A percentile compares a stretch with the other conserved stretches of the same genome.
Conservation (phyloP, 345 rosid genomes). For the Eucalyptus sideroxylon region DNA sequence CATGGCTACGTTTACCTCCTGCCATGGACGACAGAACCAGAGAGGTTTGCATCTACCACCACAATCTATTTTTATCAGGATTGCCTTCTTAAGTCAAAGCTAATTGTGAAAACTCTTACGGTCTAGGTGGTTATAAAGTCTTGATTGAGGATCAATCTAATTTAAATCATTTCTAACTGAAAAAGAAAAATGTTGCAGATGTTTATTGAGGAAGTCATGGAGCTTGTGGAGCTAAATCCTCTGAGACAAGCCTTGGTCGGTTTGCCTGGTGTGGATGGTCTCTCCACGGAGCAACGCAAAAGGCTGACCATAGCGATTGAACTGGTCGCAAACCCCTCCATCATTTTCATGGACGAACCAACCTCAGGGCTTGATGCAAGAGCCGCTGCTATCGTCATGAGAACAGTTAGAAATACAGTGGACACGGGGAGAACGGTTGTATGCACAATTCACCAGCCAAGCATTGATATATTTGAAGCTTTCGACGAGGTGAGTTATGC, state of each 20-base stretch:
- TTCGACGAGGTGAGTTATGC: constrained; percentile 60
- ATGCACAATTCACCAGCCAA: constrained; percentile 93
- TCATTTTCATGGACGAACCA: constrained; percentile 96
- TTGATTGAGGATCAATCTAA: not conserved
- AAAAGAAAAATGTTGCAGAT: constrained; percentile 19
- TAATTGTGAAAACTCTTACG: not conserved
- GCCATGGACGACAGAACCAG: constrained; percentile 20
- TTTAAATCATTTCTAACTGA: too few relatives aligned
- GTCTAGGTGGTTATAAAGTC: not conserved
- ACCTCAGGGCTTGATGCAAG: constrained; percentile 94
- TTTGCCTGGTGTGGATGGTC: constrained; percentile 68
- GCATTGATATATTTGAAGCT: constrained; percentile 86
- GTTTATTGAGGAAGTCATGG: constrained; percentile 87
- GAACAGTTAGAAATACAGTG: constrained; percentile 82
- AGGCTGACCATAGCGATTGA: constrained; percentile 87
- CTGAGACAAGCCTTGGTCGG: constrained; percentile 61
- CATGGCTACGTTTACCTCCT: constrained; percentile 36
- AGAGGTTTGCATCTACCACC: constrained; percentile 6
- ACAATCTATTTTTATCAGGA: not conserved
- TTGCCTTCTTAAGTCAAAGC: not conserved
- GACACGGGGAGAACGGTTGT: constrained; percentile 92
- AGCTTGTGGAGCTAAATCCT: constrained; percentile 63
- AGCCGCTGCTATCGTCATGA: constrained; percentile 93
- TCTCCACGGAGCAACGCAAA: constrained; percentile 86
- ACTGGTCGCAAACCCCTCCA: constrained; percentile 88